Evolutionary conservation across 768 basidiomycete genomes (phyloP).

Genomic region (Xanthoconium purpureum): DNA sequence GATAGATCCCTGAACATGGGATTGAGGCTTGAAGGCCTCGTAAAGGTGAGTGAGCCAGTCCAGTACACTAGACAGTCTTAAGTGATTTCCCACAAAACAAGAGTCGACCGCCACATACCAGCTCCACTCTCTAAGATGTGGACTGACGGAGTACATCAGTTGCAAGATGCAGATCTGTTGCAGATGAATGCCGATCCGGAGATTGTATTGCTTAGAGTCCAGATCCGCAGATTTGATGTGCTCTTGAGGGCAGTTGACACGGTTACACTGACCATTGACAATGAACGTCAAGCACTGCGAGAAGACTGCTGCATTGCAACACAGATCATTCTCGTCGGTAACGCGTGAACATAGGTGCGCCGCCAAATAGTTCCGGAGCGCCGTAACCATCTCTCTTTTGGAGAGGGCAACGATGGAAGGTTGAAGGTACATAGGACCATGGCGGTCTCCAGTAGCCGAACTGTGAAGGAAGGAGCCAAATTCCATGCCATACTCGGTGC

Average conservation of each 20-base stretch:
- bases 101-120: neutral
- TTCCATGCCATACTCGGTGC: constrained; percentile 8
- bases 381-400: constrained; percentile 17
- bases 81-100: no score
- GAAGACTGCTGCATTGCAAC: constrained; percentile 28
- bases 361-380: constrained; percentile 26
- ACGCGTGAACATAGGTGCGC: constrained; percentile 30
- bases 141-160: constrained; percentile 19
- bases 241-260: constrained; percentile 33
- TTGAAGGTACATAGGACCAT: neutral
- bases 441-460: neutral
- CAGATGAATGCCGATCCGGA: constrained; percentile 43
- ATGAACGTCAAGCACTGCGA: constrained; percentile 39
- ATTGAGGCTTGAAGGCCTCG: constrained; percentile 48
- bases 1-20: constrained; percentile 43
- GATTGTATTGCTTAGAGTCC: constrained; percentile 37
- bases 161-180: constrained; percentile 50
- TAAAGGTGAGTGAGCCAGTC: constrained; percentile 44
- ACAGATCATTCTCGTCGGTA: constrained; percentile 32
- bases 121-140: neutral
- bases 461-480: constrained; percentile 8
- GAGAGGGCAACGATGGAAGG: constrained; percentile 7
- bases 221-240: constrained; percentile 32
- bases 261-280: constrained; percentile 33
- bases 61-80: neutral